A percentile compares a stretch with the other conserved stretches of the same genome.
These are phyloP conservation scores for Daldinia loculata DNA, from an alignment of 495 filamentous ascomycete genomes.

Conservation along the genomic window DNA sequence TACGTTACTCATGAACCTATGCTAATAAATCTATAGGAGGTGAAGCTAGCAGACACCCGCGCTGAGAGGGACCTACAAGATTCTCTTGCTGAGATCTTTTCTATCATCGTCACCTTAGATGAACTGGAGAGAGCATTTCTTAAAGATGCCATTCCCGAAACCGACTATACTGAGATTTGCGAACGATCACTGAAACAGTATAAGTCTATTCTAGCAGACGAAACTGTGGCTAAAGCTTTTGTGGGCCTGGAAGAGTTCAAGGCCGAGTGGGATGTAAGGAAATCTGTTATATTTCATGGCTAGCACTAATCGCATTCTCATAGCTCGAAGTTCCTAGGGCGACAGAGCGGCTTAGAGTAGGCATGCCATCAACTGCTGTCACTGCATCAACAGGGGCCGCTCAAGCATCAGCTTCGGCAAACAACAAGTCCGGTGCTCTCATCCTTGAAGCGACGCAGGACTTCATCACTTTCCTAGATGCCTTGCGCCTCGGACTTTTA, in stretches of 20 bases:
- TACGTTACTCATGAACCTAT: constrained; percentile 5
- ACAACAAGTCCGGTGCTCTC: constrained; percentile 72
- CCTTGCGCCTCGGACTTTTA: constrained; percentile 83
- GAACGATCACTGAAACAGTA: constrained; percentile 94
- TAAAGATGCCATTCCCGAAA: constrained; percentile 90
- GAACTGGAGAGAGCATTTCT: constrained; percentile 96
- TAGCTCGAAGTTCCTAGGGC: constrained; percentile 95
- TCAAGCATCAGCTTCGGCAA: constrained; percentile 57
- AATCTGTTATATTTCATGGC: not conserved
- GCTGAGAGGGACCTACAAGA: constrained; percentile 93
- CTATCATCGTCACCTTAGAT: constrained; percentile 94
- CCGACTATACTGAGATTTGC: constrained; percentile 95
- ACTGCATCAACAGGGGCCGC: constrained; percentile 60
- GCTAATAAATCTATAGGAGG: constrained; percentile 67
- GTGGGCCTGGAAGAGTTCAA: constrained; percentile 94
- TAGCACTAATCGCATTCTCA: constrained; percentile 21
- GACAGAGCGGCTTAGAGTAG: constrained; percentile 89
- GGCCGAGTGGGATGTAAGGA: constrained; percentile 83
- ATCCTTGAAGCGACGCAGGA: constrained; percentile 92
- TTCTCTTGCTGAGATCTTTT: constrained; percentile 95
- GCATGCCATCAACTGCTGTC: constrained; percentile 73
- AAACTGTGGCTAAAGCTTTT: constrained; percentile 83
- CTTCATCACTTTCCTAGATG: constrained; percentile 98
- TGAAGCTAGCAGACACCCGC: constrained; percentile 84
- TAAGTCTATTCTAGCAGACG: constrained; percentile 88